phyloP scores from a whole-genome alignment of 306 rosid species.

The Argentina anserina region DNA sequence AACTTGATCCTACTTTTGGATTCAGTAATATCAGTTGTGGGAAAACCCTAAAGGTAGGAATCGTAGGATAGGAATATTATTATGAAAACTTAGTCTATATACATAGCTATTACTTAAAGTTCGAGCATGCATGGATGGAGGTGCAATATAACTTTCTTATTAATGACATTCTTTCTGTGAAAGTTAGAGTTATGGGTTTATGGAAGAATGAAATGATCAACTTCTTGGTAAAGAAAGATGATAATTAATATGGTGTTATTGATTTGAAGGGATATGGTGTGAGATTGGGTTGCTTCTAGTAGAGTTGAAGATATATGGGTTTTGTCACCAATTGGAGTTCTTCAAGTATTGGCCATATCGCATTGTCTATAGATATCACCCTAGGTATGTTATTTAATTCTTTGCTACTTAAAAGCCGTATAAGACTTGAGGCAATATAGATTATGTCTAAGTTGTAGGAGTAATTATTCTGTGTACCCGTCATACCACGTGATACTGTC shows the following conservation, averaged over 20 bases:
- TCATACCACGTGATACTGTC: too few species aligned
- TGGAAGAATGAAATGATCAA: constrained; percentile 22
- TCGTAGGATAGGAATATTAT: not conserved
- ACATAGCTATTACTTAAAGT: constrained; percentile 26
- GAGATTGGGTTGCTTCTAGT: constrained; percentile 25
- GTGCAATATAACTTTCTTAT: constrained; percentile 31
- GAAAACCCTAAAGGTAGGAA: constrained; percentile 16
- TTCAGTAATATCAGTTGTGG: constrained; percentile 16
- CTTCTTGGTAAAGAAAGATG: constrained; percentile 13
- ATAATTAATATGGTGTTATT: constrained; percentile 9
- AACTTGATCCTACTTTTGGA: constrained; percentile 28
- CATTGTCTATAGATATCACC: constrained; percentile 14
- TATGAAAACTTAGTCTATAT: constrained; percentile 11
- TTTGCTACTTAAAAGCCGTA: constrained; percentile 15
- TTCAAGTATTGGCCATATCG: constrained; percentile 32
- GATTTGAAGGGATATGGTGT: constrained; percentile 26
- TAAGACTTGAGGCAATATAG: not conserved
- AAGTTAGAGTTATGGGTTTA: constrained; percentile 31
- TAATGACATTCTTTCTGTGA: constrained; percentile 35
- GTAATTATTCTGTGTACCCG: too few species aligned
- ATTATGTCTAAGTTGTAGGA: constrained; percentile 15
- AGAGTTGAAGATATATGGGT: constrained; percentile 24
- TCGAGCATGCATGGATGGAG: constrained; percentile 27
- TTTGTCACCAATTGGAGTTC: constrained; percentile 25
- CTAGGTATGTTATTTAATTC: constrained; percentile 19